phyloP scores from a whole-genome alignment of 2,329 filamentous ascomycete species.

The Aspergillus versicolor region DNA sequence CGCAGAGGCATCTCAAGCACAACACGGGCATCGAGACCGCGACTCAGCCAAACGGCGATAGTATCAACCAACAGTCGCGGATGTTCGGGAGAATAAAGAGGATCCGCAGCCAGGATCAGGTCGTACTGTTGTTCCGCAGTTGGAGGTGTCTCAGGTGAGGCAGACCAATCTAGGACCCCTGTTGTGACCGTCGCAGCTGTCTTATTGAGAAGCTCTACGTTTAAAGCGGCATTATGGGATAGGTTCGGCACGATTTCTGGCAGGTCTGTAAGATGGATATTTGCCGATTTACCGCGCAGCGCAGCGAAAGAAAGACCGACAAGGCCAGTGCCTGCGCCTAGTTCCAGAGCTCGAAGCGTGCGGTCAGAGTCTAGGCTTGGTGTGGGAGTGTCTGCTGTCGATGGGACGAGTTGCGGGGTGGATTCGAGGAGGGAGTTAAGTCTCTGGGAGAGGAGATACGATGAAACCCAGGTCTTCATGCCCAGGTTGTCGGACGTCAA shows the following conservation, averaged over 20 bases:
- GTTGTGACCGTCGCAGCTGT: slow-evolving; percentile 60
- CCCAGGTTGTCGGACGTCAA: slow-evolving; percentile 86
- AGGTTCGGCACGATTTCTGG: slow-evolving; percentile 82
- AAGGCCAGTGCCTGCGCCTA: slow-evolving; percentile 89
- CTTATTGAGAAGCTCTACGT: slow-evolving; percentile 55
- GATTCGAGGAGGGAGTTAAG: slow-evolving; percentile 51
- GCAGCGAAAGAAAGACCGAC: slow-evolving; percentile 81
- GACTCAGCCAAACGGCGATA: slow-evolving; percentile 66
- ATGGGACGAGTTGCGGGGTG: slow-evolving; percentile 31
- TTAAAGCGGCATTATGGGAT: slow-evolving; percentile 67
- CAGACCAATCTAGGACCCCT: slow-evolving; percentile 71
- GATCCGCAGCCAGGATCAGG: slow-evolving; percentile 80
- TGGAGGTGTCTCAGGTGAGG: slow-evolving; percentile 28
- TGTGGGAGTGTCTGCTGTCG: slow-evolving; percentile 19
- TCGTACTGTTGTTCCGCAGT: slow-evolving; percentile 44
- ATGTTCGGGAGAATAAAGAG: slow-evolving; percentile 82
- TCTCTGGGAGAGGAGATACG: slow-evolving; percentile 77
- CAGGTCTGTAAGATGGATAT: slow-evolving; percentile 77
- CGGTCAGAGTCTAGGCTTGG: slow-evolving; percentile 17
- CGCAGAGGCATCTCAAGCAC: slow-evolving; percentile 80
- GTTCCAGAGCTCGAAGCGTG: slow-evolving; percentile 61
- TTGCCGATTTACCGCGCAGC: slow-evolving; percentile 55
- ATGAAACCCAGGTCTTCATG: slow-evolving; percentile 93
- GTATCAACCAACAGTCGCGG: slow-evolving; percentile 70
- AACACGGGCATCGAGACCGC: slow-evolving; percentile 59